Base-by-base conservation (phyloP, 768 basidiomycete genomes). In the Lactarius sp. region DNA sequence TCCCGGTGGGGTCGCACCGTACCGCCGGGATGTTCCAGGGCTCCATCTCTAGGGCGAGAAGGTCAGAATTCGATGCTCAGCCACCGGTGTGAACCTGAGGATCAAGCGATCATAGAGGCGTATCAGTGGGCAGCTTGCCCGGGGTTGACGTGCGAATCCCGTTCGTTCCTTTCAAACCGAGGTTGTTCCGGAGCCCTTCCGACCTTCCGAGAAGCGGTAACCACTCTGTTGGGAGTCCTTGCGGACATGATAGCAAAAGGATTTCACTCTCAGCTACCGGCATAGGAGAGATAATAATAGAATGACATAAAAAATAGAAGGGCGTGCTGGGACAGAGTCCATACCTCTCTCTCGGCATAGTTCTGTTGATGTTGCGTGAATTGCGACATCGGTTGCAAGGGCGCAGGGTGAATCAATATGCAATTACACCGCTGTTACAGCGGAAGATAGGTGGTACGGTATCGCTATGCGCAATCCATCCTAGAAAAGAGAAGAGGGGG, bases 391-490 rank as follows among this genome's bases (percentile, higher is more conserved):
- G 18, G 18, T 22, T 12, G 42, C 8, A 18, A 22, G 22, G 31
- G 44, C 27, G 10, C 39, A 10, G 41, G 20, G 27, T 50, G 58
- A 8, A 50, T 34, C 33, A 53, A 50, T 50, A 65, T 65, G 64
- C 59, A 56, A 65, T 65, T 65, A 65, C 47, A 56, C 54, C 59
- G 49, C 50, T 8, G 36, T 1, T 52, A 31, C 42, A 10, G 54
- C 41, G 36, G 41, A 5, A 54, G 31, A 51, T 55, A 9, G 52
- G 33, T 13, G 55, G 46, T 56, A 56, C 33, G 64, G 64, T 65
- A 65, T 60, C 49, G 53, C 58, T 56, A 60, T 60, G 63, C 34
- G 63, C 33, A 60, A 56, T 46, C 64, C 64, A 65, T 56, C 64
- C 59, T 65, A 33, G 13, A 52, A n/a, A 20, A 12, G 44, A 41